Evolutionary conservation across 495 filamentous ascomycete species (phyloP), one percentile per base, ranked within the genome.

Genomic region (Elasticomyces elasticus): DNA sequence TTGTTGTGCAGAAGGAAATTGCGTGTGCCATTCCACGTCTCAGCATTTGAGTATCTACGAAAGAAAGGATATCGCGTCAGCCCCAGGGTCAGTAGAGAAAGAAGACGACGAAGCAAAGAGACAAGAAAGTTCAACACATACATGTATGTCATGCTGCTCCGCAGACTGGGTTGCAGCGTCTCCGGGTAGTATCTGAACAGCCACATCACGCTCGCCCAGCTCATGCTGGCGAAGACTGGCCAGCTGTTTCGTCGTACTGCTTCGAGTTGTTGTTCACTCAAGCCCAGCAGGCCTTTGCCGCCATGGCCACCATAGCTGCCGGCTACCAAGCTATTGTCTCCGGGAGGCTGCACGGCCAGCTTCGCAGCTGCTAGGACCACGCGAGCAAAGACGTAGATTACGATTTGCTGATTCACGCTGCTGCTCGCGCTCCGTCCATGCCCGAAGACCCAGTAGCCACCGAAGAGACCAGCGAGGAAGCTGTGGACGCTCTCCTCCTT

Each of bases 61-160:
- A 44, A 49, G 22, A 28, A 49, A 48, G 19, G 23, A 5, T 44
- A 9, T n/a, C 33, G 11, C 46, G 58, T 60, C 58, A 60, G 58
- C 51, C 47, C 20, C 20, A 25, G 26, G 52, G 56, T 71, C 55
- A 72, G 61, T 53, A 52, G 24, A 19, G 27, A 15, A 25, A 44
- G 33, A 42, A 31, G 13, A 38, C 22, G 25, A 27, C 22, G 27
- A 56, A 52, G 47, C 20, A 53, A 35, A 55, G 33, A 33, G 30
- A 58, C 12, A 52, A 58, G 48, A 48, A 51, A 44, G 42, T 17
- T 19, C 7, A 3, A 1, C n/a, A 53, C 81, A 67, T 87, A 97
- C 79, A 99, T 94, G 68, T 97, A 99, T 55, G 82, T 84, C 92
- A 99, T 99, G 72, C 91, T 96, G 70, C 84, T 90, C 68, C 89